These are phyloP conservation scores for Arabis hirsuta DNA, from an alignment of 345 rosid genomes.

Conservation along the genomic window DNA sequence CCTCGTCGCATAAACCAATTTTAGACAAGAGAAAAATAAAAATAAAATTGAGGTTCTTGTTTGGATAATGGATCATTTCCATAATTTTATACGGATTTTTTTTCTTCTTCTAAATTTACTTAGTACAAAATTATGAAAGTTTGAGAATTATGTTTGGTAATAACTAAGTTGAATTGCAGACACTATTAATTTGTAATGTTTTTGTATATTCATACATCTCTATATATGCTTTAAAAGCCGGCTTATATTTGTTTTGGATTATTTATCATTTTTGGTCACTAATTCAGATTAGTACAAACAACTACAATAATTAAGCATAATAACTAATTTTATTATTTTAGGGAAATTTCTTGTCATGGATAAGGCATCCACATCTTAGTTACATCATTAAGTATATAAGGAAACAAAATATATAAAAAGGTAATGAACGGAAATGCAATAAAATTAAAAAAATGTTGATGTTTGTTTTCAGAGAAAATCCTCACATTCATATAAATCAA, in stretches of 20 bases:
- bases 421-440: background rate
- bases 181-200: background rate
- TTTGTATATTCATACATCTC: background rate
- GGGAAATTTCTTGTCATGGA: constrained; percentile 6
- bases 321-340: background rate
- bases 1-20: constrained; percentile 11
- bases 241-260: background rate
- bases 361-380: constrained; percentile 35
- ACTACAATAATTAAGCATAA: background rate
- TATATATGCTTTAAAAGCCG: background rate
- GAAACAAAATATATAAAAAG: background rate
- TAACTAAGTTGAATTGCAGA: background rate
- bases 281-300: background rate
- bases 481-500: no score
- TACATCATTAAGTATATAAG: constrained; percentile 4
- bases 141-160: background rate
- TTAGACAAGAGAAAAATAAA: background rate
- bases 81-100: background rate
- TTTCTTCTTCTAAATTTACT: background rate
- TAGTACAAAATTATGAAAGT: background rate
- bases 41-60: background rate
- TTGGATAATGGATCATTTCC: constrained; percentile 22
- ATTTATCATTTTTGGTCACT: background rate
- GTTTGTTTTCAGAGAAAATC: no score
- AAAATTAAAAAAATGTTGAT: background rate